Base-by-base conservation (phyloP, 768 basidiomycete genomes). In the Suillus variegatus region DNA sequence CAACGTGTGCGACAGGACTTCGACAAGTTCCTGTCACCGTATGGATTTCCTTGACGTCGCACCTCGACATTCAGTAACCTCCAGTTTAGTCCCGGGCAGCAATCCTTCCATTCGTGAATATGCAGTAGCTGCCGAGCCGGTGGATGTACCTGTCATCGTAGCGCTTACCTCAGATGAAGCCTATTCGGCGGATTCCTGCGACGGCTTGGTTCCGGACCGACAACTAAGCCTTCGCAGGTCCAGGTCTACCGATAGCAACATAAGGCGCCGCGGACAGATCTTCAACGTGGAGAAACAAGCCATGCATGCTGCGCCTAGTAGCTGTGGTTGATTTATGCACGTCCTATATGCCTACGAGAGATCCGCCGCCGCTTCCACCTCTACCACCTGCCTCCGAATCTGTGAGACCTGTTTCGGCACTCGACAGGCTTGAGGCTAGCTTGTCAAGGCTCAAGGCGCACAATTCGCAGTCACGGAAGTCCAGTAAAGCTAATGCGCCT, bases 351-450 rank as follows among this genome's bases (percentile, higher is more conserved):
- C 55, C 70, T 66, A 22, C 74, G 66, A 49, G 60, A 66, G 44
- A 58, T 35, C 70, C 68, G 60, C 73, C 67, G 35, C 74, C 72
- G 6, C 68, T 63, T 51, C 75, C 75, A n/a, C 44, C 18, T 16
- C 38, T 63, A 14, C 43, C 64, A 5, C 47, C 65, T 61, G 38
- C 52, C 25, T 32, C 66, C 10, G 36, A 10, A 10, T 10, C 36
- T 36, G 16, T 44, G 13, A 69, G 72, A 63, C 71, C 74, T 16
- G 71, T 68, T n/a, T 74, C 74, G 28, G 75, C 77, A 12, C 66
- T 79, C 25, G 72, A 76, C 41, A 76, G 75, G 64, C 68, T 79
- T 28, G 75, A 80, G 57, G 61, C 52, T 41, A 80, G 79, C 68
- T 62, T 80, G 52, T 64, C 69, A 25, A 79, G 76, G 55, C 70